Conservation (phyloP, 371 early-diverging fungal species). For the Mucor mucedo region DNA sequence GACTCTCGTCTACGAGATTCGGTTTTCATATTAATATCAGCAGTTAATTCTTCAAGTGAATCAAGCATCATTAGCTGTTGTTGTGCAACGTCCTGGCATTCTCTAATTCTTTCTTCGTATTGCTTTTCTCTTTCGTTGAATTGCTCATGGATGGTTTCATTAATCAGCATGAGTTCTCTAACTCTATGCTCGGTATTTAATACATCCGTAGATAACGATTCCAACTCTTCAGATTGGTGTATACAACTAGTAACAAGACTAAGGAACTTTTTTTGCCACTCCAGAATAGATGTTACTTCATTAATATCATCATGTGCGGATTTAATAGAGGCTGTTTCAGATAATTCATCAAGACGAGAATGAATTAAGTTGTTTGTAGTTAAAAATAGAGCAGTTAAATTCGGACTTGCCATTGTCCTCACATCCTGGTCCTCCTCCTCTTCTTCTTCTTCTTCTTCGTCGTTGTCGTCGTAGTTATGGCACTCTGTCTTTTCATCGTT, state of each 20-base stretch:
- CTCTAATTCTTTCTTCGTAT: constrained; percentile 33
- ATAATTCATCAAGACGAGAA: constrained; percentile 43
- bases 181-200: constrained; percentile 32
- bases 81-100: constrained; percentile 31
- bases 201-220: constrained; percentile 34
- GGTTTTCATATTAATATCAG: constrained; percentile 29
- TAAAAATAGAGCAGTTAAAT: constrained; percentile 29
- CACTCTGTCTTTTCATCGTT: constrained; percentile 4
- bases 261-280: constrained; percentile 36
- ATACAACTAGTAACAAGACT: constrained; percentile 32
- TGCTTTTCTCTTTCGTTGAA: constrained; percentile 34
- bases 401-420: constrained; percentile 8
- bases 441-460: constrained; percentile 7
- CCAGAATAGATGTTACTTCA: constrained; percentile 9
- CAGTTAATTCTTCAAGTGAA: constrained; percentile 30
- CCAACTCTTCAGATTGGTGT: constrained; percentile 38
- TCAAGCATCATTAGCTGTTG: constrained; percentile 36
- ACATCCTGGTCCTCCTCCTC: constrained; percentile 2
- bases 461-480: not conserved
- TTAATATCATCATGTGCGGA: constrained; percentile 7
- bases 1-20: constrained; percentile 13
- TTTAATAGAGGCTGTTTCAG: constrained; percentile 29
- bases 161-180: constrained; percentile 28
- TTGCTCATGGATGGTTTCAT: constrained; percentile 27
- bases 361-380: constrained; percentile 47